Evolutionary conservation across 495 filamentous ascomycete genomes (phyloP).

Genomic region (Beverwykella pulmonaria): DNA sequence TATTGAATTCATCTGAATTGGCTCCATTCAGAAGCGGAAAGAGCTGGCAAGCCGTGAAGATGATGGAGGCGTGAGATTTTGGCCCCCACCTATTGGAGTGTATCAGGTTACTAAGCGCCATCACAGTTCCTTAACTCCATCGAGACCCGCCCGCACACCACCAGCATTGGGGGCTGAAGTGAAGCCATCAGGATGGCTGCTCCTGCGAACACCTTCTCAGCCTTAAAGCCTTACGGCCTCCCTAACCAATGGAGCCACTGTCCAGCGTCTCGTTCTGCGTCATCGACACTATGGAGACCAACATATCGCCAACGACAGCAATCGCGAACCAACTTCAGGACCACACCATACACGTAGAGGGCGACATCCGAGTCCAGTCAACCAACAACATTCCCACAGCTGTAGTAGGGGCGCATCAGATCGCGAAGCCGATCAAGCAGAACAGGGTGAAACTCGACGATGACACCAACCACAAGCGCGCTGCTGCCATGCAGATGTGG

Average conservation of each 20-base stretch:
- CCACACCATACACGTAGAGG: constrained; percentile 19
- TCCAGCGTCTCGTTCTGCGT: neutral
- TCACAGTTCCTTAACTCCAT: neutral
- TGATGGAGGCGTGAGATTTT: neutral
- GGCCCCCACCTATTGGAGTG: neutral
- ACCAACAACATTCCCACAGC: constrained; percentile 3
- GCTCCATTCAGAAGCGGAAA: neutral
- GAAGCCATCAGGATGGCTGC: constrained; percentile 5
- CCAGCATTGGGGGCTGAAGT: constrained; percentile 30
- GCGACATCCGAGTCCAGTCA: constrained; percentile 21
- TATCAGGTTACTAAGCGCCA: constrained; percentile 4
- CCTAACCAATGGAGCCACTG: constrained; percentile 9
- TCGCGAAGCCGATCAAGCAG: neutral
- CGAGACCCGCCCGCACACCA: neutral
- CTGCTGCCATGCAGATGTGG: constrained; percentile 33
- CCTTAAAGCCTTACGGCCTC: constrained; percentile 17
- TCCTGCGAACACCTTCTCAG: constrained; percentile 16
- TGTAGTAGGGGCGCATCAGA: neutral
- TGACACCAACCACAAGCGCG: constrained; percentile 13
- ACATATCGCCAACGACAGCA: neutral
- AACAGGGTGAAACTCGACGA: constrained; percentile 1
- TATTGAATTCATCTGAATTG: neutral
- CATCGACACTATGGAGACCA: constrained; percentile 23
- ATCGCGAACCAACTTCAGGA: neutral
- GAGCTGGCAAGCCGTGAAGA: neutral